Base-by-base conservation (phyloP, 139 green algal species). In the Spirogloea muscicola region DNA sequence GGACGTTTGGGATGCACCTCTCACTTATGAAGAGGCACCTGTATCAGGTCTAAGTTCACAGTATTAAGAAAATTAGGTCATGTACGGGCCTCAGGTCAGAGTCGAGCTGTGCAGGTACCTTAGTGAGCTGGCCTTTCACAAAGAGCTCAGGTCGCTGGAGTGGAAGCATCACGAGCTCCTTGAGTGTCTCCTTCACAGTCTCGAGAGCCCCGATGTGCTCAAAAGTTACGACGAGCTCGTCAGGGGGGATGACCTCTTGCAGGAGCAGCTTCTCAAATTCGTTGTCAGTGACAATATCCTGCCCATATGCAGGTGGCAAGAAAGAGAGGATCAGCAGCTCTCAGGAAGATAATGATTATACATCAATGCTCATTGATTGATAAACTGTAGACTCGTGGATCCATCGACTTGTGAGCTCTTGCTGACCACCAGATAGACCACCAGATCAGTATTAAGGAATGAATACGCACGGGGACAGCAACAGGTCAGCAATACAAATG, bases 61-160 rank as follows among this genome's bases (percentile, higher is more conserved):
- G 21, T 55, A 21, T 55, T 55, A 31, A 31, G 21, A 21, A 55
- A 55, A 31, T 55, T 55, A 21, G 46, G 46, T 21, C 21, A 55
- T 55, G 21, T 55, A 21, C n/a, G 46, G 21, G 46, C 46, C 46
- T n/a, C 46, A 31, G 55, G 55, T 38, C 13, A 64, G 55, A 13
- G 36, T n/a, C n/a, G n/a, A n/a, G n/a, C n/a, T n/a, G n/a, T n/a
- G n/a, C n/a, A n/a, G 33, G 6, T 55, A 77, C 68, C 61, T 79
- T 79, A 7, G 82, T 84, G 10, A 91, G 81, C 3, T 82, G 21
- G 29, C 87, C 87, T 16, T 80, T 71, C 34, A 67, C 67, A 58
- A 91, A 91, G 7, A 92, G 88, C 85, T 91, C 85, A 0, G 88
- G 88, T 27, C 87, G 66, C 64, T 86, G 84, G 63, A 92, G 81